Conservation (phyloP, 2,329 filamentous ascomycete species). For the Calonectria pauciramosa region DNA sequence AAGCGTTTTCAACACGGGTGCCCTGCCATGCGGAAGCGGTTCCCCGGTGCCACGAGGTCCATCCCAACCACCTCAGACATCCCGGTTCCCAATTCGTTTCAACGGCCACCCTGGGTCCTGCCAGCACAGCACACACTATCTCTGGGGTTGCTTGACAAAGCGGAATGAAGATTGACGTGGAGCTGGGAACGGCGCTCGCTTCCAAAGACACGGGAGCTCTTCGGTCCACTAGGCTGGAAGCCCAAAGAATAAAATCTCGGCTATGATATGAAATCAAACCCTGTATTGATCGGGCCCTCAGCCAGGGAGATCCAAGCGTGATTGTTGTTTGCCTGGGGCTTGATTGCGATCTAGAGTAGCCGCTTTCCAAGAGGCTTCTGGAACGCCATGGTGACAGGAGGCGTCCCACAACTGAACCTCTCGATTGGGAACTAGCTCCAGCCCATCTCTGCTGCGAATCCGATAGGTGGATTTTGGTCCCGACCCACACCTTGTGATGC, state of each 20-base stretch:
- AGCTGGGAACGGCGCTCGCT: constrained; percentile 6
- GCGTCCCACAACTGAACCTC: constrained; percentile 27
- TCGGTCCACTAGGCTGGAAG: neutral
- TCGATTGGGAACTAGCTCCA: constrained; percentile 29
- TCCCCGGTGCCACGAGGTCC: constrained; percentile 49
- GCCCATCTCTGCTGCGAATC: constrained; percentile 25
- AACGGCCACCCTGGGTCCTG: constrained; percentile 33
- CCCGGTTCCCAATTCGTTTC: constrained; percentile 27
- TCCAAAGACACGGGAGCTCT: neutral
- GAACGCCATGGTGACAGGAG: constrained; percentile 37
- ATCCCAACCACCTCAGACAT: constrained; percentile 34
- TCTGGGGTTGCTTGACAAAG: constrained; percentile 37
- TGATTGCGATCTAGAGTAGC: constrained; percentile 34
- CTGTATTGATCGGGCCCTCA: constrained; percentile 6
- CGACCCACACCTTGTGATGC: constrained; percentile 36
- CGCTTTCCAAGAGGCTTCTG: constrained; percentile 44
- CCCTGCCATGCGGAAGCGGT: constrained; percentile 46
- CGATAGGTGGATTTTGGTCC: constrained; percentile 44
- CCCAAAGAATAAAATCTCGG: constrained; percentile 3
- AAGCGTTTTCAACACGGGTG: constrained; percentile 39
- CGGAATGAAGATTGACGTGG: constrained; percentile 36
- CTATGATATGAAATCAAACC: constrained; percentile 5
- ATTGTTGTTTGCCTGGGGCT: constrained; percentile 11
- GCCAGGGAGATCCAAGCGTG: constrained; percentile 4
- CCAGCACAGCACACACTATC: constrained; percentile 33